Base-by-base conservation (phyloP, 139 green algal genomes). In the Eudorina sp. region DNA sequence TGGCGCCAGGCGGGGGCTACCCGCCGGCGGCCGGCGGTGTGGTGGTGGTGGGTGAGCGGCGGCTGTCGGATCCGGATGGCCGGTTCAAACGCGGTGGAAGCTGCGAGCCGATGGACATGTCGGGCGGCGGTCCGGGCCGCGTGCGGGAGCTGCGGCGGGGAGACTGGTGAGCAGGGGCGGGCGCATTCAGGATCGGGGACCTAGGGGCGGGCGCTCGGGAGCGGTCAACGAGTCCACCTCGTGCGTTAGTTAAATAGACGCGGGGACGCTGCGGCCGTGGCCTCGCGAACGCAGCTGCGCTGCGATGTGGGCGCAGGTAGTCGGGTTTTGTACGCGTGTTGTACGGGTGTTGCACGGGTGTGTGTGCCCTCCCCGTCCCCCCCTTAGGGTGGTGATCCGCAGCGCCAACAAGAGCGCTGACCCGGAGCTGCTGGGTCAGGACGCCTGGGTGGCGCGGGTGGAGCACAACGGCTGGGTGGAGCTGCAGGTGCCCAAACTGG, bases 401-500 rank as follows among this genome's bases (percentile, higher is more conserved):
- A 38, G 58, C 76, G 38, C 60, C 46, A 86, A 90, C 55, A 86
- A 90, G 51, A 64, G 62, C 29, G 53, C 76, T 3, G 86, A 90
- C 64, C 77, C 86, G 23, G 86, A 90, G 64, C 77, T 90, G 86
- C 51, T 90, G 76, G 86, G 86, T 23, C 86, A 90, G 34, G 55
- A 86, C 29, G 86, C 58, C 40, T 78, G 60, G 76, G 86, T 90
- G 51, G 46, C 41, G 66, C 46, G 55, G 0, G 51, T 72, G 27
- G 86, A 90, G 76, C 55, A 64, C 34, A 81, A 86, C 62, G 86
- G 86, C 36, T 85, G 74, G 86, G 77, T 90, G 64, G 86, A 90
- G 86, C 64, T 90, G 45, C 53, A 76, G 45, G 38, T 90, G 41
- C 76, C 86, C 11, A 82, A 75, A 34, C 85, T 90, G 43, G 84